Percentiles rank a stretch among this genome's conserved stretches.
Evolutionary conservation across 1,139 yeast species (phyloP).

Genomic region (Protomyces lactucae-debilis): DNA sequence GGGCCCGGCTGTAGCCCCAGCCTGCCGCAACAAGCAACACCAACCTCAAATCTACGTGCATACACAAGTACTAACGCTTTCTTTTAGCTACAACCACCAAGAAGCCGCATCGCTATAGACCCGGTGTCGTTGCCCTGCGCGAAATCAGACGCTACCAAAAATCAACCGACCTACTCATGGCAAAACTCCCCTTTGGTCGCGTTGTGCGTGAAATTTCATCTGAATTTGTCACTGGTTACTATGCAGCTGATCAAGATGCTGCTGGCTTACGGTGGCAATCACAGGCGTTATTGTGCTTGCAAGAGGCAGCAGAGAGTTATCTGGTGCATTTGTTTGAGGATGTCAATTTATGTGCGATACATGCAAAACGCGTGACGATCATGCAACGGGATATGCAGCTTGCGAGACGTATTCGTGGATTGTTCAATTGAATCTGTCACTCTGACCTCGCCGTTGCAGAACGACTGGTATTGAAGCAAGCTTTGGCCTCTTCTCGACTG

Average conservation of each 20-base stretch:
- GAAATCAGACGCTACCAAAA: constrained; percentile 78
- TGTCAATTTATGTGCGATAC: constrained; percentile 83
- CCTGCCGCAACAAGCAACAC: too few species aligned
- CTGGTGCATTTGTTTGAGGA: constrained; percentile 81
- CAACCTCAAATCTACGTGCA: neutral
- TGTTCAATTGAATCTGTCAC: neutral
- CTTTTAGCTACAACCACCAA: neutral
- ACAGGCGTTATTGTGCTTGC: constrained; percentile 79
- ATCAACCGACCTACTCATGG: constrained; percentile 66
- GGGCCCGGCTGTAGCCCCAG: too few species aligned
- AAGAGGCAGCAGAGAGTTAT: constrained; percentile 75
- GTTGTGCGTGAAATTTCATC: constrained; percentile 76
- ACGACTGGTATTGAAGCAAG: too few species aligned
- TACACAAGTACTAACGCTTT: neutral
- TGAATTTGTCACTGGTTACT: constrained; percentile 60
- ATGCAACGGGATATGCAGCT: constrained; percentile 91
- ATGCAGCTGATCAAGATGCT: constrained; percentile 37
- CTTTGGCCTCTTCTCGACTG: too few species aligned
- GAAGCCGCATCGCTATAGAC: constrained; percentile 48
- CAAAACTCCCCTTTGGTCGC: constrained; percentile 86
- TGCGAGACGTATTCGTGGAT: constrained; percentile 82
- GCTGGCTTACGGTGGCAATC: constrained; percentile 78
- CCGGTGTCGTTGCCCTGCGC: constrained; percentile 69
- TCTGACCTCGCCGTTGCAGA: too few species aligned
- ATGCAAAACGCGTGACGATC: constrained; percentile 88